A percentile compares a stretch with the other conserved stretches of the same genome.
Evolutionary conservation across 176 grass and related monocot genomes (phyloP).

Genomic region (Triticum turgidum): DNA sequence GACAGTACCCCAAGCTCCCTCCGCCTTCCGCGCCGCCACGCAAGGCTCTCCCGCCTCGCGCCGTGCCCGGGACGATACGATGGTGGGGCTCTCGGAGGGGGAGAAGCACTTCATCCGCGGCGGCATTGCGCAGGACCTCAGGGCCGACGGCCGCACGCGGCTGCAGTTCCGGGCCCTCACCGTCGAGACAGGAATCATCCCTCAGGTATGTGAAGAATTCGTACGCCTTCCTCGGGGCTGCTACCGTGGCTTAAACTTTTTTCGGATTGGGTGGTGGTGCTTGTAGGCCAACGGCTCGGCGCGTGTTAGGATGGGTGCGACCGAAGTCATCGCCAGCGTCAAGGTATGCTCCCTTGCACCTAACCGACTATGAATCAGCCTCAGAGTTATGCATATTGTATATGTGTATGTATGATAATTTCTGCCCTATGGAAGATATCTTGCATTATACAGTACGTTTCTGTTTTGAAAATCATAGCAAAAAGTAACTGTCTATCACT

Average conservation of each 20-base stretch:
- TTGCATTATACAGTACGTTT: neutral
- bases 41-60: neutral
- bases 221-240: neutral
- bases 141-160: constrained; percentile 65
- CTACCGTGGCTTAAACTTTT: neutral
- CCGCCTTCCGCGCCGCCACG: neutral
- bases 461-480: neutral
- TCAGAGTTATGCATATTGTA: neutral
- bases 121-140: constrained; percentile 68
- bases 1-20: neutral
- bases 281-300: constrained; percentile 77
- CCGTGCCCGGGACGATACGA: constrained; percentile 1
- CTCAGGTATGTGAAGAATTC: constrained; percentile 43
- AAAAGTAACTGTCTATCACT: neutral
- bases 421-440: neutral
- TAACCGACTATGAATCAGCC: neutral
- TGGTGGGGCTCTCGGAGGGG: constrained; percentile 77
- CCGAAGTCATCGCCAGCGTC: constrained; percentile 83
- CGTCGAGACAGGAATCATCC: constrained; percentile 76
- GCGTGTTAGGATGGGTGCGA: constrained; percentile 68
- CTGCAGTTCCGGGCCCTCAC: constrained; percentile 69
- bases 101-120: constrained; percentile 75
- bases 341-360: constrained; percentile 55
- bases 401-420: neutral
- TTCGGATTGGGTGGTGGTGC: neutral